Base-by-base conservation (phyloP, 1,284 basidiomycete genomes). In the Tylopilus sp. region DNA sequence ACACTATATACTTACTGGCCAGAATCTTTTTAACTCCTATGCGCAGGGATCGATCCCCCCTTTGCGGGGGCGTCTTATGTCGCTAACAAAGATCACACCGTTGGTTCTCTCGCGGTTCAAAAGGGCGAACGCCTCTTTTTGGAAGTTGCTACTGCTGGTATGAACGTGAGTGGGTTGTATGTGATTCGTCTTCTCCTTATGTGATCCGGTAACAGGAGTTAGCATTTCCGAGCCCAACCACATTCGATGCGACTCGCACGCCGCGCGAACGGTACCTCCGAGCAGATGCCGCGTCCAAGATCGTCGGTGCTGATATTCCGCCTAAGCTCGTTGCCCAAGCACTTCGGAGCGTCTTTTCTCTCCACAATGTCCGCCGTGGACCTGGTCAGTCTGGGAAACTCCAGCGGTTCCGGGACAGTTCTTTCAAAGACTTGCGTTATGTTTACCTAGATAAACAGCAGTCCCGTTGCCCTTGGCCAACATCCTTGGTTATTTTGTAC, bases 61-160 rank as follows among this genome's bases (percentile, higher is more conserved):
- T 75, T 79, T 60, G 69, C 60, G 34, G 66, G 68, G 26, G 43
- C 35, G 7, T 54, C 51, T 10, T 66, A 80, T 48, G 63, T 76
- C 53, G 74, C 77, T 0, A 62, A 73, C 33, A 69, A 69, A 40
- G 72, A 79, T 41, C 70, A 73, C 38, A 60, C 63, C 0, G 57
- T 82, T 26, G 74, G 74, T 50, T 68, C 67, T 3, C 61, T 75
- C 18, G 59, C 61, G 2, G 61, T 83, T 44, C 70, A 71, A 46
- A 67, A 77, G 47, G 73, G 71, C 15, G 73, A 80, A 35, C 73
- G 71, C 5, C 60, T 88, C 24, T 86, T 86, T 63, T 64, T 87
- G 44, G 73, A 89, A 59, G 67, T 87, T 28, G 73, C 72, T 3
- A 61, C 69, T 31, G 85, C 85, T 0, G 76, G 77, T 59, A 54